Evolutionary conservation across 2,329 filamentous ascomycete genomes (phyloP).

Genomic region (Xylariaceae sp.): DNA sequence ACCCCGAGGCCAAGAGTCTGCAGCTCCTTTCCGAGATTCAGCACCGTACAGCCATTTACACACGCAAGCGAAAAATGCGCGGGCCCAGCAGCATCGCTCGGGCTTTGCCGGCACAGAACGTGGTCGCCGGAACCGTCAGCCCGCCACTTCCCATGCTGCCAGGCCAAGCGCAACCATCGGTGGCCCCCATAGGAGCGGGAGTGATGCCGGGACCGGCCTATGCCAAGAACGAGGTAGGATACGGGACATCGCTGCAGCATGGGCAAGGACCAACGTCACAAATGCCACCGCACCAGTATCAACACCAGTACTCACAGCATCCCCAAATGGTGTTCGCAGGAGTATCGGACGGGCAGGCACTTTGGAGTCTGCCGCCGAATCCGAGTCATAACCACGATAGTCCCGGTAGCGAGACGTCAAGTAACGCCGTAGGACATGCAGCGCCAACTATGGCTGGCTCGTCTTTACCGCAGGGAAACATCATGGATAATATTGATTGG

Average conservation of each 20-base stretch:
- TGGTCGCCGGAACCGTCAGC: conserved; percentile 18
- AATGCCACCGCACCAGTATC: background rate
- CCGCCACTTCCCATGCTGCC: conserved; percentile 6
- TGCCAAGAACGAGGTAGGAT: conserved; percentile 11
- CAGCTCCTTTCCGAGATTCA: conserved; percentile 59
- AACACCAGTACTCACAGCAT: conserved; percentile 7
- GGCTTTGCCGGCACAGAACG: conserved; percentile 32
- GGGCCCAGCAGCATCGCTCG: conserved; percentile 43
- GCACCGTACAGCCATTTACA: conserved; percentile 56
- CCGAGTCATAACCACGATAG: conserved; percentile 28
- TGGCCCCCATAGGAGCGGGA: conserved; percentile 1
- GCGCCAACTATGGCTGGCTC: background rate
- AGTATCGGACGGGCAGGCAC: conserved; percentile 42
- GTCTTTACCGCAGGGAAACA: conserved; percentile 22
- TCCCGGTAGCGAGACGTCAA: conserved; percentile 39
- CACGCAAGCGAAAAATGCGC: conserved; percentile 50
- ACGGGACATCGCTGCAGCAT: conserved; percentile 5
- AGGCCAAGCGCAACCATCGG: background rate
- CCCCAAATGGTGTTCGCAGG: conserved; percentile 39
- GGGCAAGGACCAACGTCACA: conserved; percentile 6
- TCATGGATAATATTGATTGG: conserved; percentile 60
- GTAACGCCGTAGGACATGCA: conserved; percentile 18
- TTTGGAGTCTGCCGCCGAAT: conserved; percentile 38
- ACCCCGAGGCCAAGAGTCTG: conserved; percentile 53
- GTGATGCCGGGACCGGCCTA: background rate